Evolutionary conservation across 2,329 filamentous ascomycete species (phyloP), one percentile per base, ranked within the genome.

Genomic region (Aspergillus glaucus): DNA sequence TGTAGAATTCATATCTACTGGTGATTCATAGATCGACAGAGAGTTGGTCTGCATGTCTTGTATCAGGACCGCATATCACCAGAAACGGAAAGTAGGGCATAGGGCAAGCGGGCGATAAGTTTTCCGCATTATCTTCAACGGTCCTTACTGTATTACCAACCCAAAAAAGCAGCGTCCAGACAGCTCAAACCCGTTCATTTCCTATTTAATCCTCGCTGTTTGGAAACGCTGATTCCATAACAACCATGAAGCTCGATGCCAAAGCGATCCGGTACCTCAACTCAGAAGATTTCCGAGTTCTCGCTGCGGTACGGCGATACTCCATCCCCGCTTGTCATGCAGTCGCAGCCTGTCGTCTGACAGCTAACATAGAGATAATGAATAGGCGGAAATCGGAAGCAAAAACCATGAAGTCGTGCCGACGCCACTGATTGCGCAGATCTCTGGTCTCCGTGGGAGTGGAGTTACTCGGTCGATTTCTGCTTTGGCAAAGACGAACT

Each of bases 381-480:
- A 45, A 48, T 69, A 95, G 90, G 88, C 94, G 62, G 93, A 98
- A 70, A 84, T 85, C 72, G 92, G 91, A 63, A 94, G 87, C 71
- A 91, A 88, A 69, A 97, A 97, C 73, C 93, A 98, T 75, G 93
- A 98, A 73, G 80, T 98, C 49, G 92, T 98, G 2, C 93, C 93
- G 6, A 97, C 92, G 12, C 76, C 88, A 3, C 71, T 97, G 55
- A 97, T 98, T 57, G 84, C 86, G 50, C 87, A 88, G 63, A 79
- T 95, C 22, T 84, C 92, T 6, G 86, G 87, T 37, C 80, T 95
- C 34, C 84, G 88, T 48, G 87, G 87, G 49, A 86, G 79, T 60
- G 87, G 88, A 52, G 89, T 95, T 17, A 87, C 93, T 69, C 87
- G 79, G 62, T 86, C 84, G 64, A 97, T 98, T 58, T 95, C 91